Evolutionary conservation across 305 asterid species (phyloP), one percentile per base, ranked within the genome.

Genomic region (Solanum hybrid): DNA sequence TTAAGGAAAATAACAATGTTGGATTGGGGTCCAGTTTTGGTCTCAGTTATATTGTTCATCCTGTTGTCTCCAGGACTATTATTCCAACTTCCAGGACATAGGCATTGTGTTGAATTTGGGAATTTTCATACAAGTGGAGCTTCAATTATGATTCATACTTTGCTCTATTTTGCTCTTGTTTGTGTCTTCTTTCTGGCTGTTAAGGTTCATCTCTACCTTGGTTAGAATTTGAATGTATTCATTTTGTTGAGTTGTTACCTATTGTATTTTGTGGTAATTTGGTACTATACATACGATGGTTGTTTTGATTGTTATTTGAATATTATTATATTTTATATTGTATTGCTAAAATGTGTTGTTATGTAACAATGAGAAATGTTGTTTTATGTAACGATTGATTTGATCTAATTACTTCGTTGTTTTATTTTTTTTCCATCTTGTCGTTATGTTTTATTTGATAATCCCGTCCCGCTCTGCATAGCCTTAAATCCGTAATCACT

Each of bases 1-100:
- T 79, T 22, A 79, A n/a, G 13, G 73, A 10, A 34, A 14, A 10
- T 5, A 76, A 85, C 5, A 6, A 94, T 92, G 94, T 87, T 91
- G 38, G 92, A 94, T 86, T 93, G 94, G 94, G 95, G 93, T 2
- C 93, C 93, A 14, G 91, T 93, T 35, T 90, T 94, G 12, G 92
- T 93, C 76, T 82, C 92, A 5, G 94, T 90, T 89, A 40, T 94
- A 82, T 92, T 93, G 81, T 94, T 94, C 82, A 92, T 92, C 10
- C 73, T 94, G 36, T 73, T 94, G 27, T 92, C 94, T 51, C 94
- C 96, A 1, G 96, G 96, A 17, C 72, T 93, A 84, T 88, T 94
- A 27, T 93, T 94, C 69, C 95, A 94, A 87, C 69, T 94, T 3
- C 95, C 96, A 2, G 95, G 93, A 17, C 93, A 90, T 88, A 91